These are phyloP conservation scores for Candida yuanshanica DNA, from an alignment of 805 yeast species.

Conservation along the genomic window DNA sequence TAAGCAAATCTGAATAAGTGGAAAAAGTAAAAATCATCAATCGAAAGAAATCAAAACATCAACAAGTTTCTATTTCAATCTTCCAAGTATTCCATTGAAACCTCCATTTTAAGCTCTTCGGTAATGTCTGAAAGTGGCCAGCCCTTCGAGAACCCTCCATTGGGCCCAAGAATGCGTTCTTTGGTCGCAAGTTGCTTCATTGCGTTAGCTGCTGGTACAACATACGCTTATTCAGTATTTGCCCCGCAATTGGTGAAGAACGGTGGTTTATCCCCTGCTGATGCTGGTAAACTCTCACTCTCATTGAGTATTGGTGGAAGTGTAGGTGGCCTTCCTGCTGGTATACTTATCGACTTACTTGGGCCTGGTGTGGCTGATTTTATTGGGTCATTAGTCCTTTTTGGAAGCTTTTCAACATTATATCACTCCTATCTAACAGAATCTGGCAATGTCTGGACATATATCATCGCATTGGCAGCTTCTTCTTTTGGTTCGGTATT, in stretches of 20 bases:
- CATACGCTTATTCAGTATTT: constrained; percentile 68
- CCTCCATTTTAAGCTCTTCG: too few species aligned
- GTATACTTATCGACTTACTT: constrained; percentile 54
- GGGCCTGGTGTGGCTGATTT: constrained; percentile 52
- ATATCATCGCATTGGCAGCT: constrained; percentile 44
- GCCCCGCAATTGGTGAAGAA: constrained; percentile 62
- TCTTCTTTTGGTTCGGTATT: constrained; percentile 65
- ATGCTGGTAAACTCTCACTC: constrained; percentile 60
- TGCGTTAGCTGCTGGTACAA: constrained; percentile 68
- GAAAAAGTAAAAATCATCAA: too few species aligned
- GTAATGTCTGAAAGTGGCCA: neutral
- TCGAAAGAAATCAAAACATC: too few species aligned
- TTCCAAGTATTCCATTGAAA: too few species aligned
- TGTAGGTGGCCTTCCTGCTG: constrained; percentile 67
- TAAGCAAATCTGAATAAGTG: too few species aligned
- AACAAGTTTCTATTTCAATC: too few species aligned
- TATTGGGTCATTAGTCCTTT: constrained; percentile 50
- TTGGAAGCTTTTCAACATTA: constrained; percentile 48
- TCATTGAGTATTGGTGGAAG: constrained; percentile 61
- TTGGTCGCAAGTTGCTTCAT: constrained; percentile 31
- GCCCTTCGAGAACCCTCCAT: constrained; percentile 5
- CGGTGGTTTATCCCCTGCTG: constrained; percentile 52
- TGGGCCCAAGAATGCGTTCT: constrained; percentile 12
- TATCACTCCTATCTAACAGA: constrained; percentile 39
- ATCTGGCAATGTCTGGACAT: constrained; percentile 32